These are phyloP conservation scores for Colletotrichum melonis DNA, from an alignment of 2,329 filamentous ascomycete species.

Conservation along the genomic window DNA sequence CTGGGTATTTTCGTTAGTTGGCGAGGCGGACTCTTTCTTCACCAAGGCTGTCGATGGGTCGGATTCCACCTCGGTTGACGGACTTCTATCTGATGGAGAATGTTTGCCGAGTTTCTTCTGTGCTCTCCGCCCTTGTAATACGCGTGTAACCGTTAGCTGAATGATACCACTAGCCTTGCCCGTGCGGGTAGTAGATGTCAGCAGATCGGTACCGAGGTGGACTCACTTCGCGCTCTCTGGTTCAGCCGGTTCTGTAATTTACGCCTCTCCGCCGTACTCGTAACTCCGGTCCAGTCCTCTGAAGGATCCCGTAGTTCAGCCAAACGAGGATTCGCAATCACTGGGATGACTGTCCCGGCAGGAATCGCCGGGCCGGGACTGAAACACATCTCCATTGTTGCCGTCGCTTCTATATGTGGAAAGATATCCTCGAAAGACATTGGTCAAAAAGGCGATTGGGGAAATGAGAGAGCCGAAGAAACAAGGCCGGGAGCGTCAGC, in stretches of 20 bases:
- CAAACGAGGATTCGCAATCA: conserved; percentile 17
- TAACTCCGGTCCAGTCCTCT: conserved; percentile 49
- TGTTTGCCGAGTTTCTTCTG: background rate
- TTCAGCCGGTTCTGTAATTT: conserved; percentile 34
- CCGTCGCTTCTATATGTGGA: background rate
- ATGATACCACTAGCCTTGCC: no score
- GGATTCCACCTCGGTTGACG: background rate
- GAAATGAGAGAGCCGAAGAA: background rate
- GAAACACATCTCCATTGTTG: conserved; percentile 25
- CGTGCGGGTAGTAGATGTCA: background rate
- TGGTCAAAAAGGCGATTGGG: no score
- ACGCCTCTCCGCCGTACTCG: conserved; percentile 38
- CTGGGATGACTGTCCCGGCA: background rate
- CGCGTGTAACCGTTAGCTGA: background rate
- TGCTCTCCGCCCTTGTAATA: background rate
- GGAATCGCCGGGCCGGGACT: conserved; percentile 16
- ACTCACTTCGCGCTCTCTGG: conserved; percentile 31
- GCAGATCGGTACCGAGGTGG: background rate
- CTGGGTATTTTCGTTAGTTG: background rate
- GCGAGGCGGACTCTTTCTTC: background rate
- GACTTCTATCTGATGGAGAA: background rate
- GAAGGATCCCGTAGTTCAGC: conserved; percentile 15
- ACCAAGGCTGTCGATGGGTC: background rate
- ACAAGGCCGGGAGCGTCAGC: background rate
- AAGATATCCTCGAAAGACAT: background rate